phyloP scores from a whole-genome alignment of 2,329 filamentous ascomycete species.

The Cordyceps cateniannulata region DNA sequence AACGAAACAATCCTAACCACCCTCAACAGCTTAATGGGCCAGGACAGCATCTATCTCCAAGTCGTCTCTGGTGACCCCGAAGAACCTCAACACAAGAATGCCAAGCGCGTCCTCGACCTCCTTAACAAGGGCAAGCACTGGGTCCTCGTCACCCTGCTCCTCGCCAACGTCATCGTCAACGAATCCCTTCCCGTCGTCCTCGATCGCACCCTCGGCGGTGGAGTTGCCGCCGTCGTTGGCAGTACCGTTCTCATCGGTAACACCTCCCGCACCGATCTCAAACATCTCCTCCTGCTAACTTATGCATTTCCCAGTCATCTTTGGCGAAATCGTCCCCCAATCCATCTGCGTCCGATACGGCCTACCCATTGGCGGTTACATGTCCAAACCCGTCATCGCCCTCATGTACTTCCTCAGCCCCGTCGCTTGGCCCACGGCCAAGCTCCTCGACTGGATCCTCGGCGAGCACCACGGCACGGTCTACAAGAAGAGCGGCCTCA shows the following conservation, averaged over 20 bases:
- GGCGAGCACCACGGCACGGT: slow-evolving; percentile 93
- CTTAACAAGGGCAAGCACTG: slow-evolving; percentile 91
- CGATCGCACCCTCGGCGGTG: slow-evolving; percentile 87
- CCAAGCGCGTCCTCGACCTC: slow-evolving; percentile 70
- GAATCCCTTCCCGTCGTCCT: slow-evolving; percentile 93
- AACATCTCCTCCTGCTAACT: slow-evolving; percentile 10
- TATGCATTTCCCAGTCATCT: slow-evolving; percentile 63
- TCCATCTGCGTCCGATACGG: slow-evolving; percentile 95
- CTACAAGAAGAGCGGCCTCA: slow-evolving; percentile 96
- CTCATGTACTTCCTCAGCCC: slow-evolving; percentile 92
- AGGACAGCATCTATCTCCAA: slow-evolving; percentile 95
- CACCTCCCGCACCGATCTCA: slow-evolving; percentile 20
- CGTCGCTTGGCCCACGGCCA: slow-evolving; percentile 89
- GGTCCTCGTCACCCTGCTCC: slow-evolving; percentile 88
- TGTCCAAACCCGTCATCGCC: slow-evolving; percentile 77
- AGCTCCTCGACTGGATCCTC: slow-evolving; percentile 86
- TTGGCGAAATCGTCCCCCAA: slow-evolving; percentile 93
- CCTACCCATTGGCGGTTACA: slow-evolving; percentile 87
- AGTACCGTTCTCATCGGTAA: slow-evolving; percentile 92
- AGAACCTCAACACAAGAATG: slow-evolving; percentile 80
- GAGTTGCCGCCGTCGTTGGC: slow-evolving; percentile 87
- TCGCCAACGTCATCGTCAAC: slow-evolving; percentile 97
- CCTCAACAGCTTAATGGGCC: slow-evolving; percentile 47
- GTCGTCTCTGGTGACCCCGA: slow-evolving; percentile 83
- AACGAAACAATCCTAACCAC: background rate